Evolutionary conservation across 2,329 filamentous ascomycete genomes (phyloP).

Genomic region (Diaporthe batatas): DNA sequence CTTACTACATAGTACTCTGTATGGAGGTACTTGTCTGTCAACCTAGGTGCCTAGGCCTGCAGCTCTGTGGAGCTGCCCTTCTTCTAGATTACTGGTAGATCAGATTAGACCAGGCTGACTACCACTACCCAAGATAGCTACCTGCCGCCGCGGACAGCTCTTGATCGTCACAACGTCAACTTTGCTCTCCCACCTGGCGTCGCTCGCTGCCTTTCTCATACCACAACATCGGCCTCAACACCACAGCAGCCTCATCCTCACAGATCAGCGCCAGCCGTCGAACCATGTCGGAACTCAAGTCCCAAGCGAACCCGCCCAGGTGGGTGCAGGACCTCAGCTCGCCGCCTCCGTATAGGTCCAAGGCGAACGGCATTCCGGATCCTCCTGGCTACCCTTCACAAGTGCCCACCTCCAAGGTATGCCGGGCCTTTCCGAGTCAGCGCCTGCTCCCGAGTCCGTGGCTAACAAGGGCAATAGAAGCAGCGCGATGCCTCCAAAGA

Average conservation of each 20-base stretch:
- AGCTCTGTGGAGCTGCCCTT: conserved; percentile 18
- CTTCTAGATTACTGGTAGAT: no score
- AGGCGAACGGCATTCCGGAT: conserved; percentile 77
- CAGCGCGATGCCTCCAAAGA: conserved; percentile 64
- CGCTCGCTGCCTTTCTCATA: background rate
- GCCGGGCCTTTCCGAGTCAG: conserved; percentile 36
- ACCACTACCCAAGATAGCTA: conserved; percentile 8
- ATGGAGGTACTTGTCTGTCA: no score
- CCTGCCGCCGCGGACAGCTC: background rate
- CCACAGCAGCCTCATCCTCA: background rate
- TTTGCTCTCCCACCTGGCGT: background rate
- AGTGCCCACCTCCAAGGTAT: conserved; percentile 69
- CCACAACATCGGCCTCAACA: background rate
- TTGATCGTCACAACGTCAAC: conserved; percentile 16
- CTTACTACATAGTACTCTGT: no score
- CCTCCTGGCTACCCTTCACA: conserved; percentile 84
- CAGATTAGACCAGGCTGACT: conserved; percentile 18
- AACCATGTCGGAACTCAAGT: conserved; percentile 48
- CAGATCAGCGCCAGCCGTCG: background rate
- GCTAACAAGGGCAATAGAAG: conserved; percentile 47
- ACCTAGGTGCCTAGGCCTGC: background rate
- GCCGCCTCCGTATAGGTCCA: conserved; percentile 75
- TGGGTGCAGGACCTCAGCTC: conserved; percentile 88
- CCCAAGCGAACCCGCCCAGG: conserved; percentile 64
- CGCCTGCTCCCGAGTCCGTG: no score